A percentile compares a stretch with the other conserved stretches of the same genome.
Conservation (phyloP, 2,329 filamentous ascomycete genomes). For the Fusarium torulosum region DNA sequence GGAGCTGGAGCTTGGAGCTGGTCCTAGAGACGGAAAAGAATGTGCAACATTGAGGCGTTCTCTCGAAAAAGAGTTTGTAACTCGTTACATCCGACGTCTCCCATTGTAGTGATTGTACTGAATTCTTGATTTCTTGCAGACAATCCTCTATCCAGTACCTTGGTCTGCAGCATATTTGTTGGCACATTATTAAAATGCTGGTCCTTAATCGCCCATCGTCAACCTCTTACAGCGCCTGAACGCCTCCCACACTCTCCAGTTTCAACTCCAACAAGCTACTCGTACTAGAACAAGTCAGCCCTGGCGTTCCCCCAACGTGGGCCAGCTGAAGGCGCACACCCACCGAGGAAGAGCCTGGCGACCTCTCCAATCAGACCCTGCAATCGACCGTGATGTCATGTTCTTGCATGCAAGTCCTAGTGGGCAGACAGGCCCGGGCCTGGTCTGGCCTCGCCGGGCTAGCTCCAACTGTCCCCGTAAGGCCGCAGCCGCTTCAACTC, state of each 20-base stretch:
- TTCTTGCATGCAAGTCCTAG: conserved; percentile 24
- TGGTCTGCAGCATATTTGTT: conserved; percentile 30
- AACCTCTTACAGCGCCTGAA: conserved; percentile 37
- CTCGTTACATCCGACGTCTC: conserved; percentile 35
- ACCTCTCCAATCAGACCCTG: conserved; percentile 29
- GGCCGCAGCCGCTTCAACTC: conserved; percentile 27
- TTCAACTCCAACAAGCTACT: conserved; percentile 27
- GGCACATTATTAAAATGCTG: conserved; percentile 38
- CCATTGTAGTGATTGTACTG: not conserved
- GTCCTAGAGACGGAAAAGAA: conserved; percentile 14
- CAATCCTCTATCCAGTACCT: conserved; percentile 27
- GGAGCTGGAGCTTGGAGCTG: no score
- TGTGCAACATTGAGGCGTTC: conserved; percentile 35
- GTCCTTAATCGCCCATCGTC: conserved; percentile 35
- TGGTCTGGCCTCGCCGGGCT: conserved; percentile 21
- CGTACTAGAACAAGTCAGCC: conserved; percentile 39
- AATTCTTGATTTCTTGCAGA: conserved; percentile 20
- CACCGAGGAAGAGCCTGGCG: conserved; percentile 43
- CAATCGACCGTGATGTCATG: conserved; percentile 40
- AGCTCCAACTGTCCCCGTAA: conserved; percentile 13
- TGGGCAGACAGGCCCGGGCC: conserved; percentile 13
- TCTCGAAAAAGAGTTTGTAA: not conserved
- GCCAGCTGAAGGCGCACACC: conserved; percentile 41
- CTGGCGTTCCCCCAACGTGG: conserved; percentile 37
- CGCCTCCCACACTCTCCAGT: conserved; percentile 27